Percentiles rank a stretch among this genome's conserved stretches.
These are phyloP conservation scores for Xylariaceae sp. DNA, from an alignment of 2,329 filamentous ascomycete genomes.

Conservation along the genomic window DNA sequence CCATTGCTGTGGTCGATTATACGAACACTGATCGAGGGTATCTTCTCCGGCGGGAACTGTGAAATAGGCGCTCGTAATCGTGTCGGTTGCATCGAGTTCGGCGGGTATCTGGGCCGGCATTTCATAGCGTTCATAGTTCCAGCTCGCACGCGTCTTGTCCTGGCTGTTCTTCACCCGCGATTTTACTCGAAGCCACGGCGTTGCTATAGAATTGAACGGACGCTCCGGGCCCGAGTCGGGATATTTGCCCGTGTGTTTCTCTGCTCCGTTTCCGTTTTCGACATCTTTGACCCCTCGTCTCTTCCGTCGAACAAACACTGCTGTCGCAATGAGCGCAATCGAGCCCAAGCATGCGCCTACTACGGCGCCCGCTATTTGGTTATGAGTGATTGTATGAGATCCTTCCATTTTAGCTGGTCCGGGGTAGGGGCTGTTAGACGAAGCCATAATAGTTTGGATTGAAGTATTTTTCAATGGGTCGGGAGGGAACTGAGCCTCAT, in stretches of 20 bases:
- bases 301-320: slow-evolving; percentile 36
- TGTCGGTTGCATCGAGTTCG: slow-evolving; percentile 47
- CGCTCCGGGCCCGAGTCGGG: slow-evolving; percentile 35
- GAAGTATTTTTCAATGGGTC: slow-evolving; percentile 39
- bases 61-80: slow-evolving; percentile 37
- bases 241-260: slow-evolving; percentile 38
- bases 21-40: slow-evolving; percentile 41
- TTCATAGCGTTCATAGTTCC: slow-evolving; percentile 50
- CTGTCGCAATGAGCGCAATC: slow-evolving; percentile 30
- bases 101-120: slow-evolving; percentile 46
- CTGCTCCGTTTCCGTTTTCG: slow-evolving; percentile 25
- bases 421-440: slow-evolving; percentile 46
- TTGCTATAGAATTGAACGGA: slow-evolving; percentile 34
- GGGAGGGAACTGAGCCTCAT: slow-evolving; percentile 52
- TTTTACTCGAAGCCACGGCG: slow-evolving; percentile 36
- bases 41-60: slow-evolving; percentile 41
- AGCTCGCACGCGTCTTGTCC: slow-evolving; percentile 35
- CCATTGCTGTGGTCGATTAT: slow-evolving; percentile 49
- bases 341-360: slow-evolving; percentile 39
- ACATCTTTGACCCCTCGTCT: slow-evolving; percentile 21
- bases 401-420: slow-evolving; percentile 29
- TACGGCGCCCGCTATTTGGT: slow-evolving; percentile 45
- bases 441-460: slow-evolving; percentile 41
- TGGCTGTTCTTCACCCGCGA: slow-evolving; percentile 37
- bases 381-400: slow-evolving; percentile 37